Percentiles rank a stretch among this genome's conserved stretches.
Conservation (phyloP, 345 rosid species). For the Citrus mangshanensis region DNA sequence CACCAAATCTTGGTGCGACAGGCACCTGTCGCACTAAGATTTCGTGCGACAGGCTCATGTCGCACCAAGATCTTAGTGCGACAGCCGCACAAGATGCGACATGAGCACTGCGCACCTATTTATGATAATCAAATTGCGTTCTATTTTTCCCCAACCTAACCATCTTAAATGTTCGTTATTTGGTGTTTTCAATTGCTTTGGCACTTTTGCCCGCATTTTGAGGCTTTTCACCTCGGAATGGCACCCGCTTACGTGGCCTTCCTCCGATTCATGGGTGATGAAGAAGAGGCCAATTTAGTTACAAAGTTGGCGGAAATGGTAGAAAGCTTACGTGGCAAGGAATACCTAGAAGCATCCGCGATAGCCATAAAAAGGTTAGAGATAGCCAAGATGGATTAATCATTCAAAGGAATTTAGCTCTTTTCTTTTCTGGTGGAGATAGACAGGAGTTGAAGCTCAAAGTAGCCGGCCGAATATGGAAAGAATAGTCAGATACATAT, state of each 20-base stretch:
- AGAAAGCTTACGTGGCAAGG: constrained; percentile 58
- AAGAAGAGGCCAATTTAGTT: constrained; percentile 50
- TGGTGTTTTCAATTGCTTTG: constrained; percentile 45
- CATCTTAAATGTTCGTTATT: not conserved
- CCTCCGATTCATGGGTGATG: constrained; percentile 57
- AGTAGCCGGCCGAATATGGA: constrained; percentile 53
- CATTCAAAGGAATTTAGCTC: constrained; percentile 48
- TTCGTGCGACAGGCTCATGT: too few species aligned
- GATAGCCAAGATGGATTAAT: constrained; percentile 59
- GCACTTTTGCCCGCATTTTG: constrained; percentile 60
- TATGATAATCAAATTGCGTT: not conserved
- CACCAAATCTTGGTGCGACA: too few species aligned
- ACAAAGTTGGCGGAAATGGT: constrained; percentile 56
- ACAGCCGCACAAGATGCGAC: too few species aligned
- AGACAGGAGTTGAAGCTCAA: constrained; percentile 45
- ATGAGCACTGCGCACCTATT: too few species aligned
- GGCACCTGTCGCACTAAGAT: too few species aligned
- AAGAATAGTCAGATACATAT: constrained; percentile 31
- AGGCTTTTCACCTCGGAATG: constrained; percentile 49
- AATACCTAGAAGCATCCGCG: constrained; percentile 52
- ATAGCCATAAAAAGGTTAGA: constrained; percentile 51
- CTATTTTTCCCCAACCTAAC: not conserved
- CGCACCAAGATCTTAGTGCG: too few species aligned
- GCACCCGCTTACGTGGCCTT: constrained; percentile 62
- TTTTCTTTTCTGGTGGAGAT: constrained; percentile 54